Evolutionary conservation across 2,329 filamentous ascomycete genomes (phyloP).

Genomic region (Pseudopyrenochaeta lycopersici): DNA sequence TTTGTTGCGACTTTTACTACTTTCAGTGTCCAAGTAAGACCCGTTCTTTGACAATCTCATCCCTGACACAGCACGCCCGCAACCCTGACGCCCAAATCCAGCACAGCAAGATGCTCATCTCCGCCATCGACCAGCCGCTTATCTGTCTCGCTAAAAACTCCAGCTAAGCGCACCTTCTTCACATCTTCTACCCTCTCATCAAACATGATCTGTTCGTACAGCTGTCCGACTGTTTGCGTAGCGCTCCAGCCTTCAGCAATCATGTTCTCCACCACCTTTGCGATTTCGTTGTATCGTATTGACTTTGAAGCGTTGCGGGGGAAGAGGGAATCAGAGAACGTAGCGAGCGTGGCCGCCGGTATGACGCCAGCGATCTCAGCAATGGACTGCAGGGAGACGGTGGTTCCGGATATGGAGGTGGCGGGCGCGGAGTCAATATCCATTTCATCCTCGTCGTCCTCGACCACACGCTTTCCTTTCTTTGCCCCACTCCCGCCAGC

Average conservation of each 20-base stretch:
- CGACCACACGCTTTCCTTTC: slow-evolving; percentile 56
- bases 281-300: slow-evolving; percentile 73
- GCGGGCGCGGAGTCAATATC: slow-evolving; percentile 48
- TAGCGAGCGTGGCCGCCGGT: slow-evolving; percentile 75
- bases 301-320: slow-evolving; percentile 60
- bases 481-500: slow-evolving; percentile 29
- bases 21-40: not conserved
- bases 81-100: slow-evolving; percentile 85
- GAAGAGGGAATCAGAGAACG: slow-evolving; percentile 77
- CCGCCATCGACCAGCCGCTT: slow-evolving; percentile 94
- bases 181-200: slow-evolving; percentile 84
- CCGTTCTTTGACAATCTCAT: not conserved
- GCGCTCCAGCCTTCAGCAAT: slow-evolving; percentile 98
- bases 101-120: slow-evolving; percentile 90
- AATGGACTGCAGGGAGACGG: slow-evolving; percentile 75
- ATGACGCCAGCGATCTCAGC: slow-evolving; percentile 98
- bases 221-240: slow-evolving; percentile 82
- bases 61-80: slow-evolving; percentile 71
- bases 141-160: slow-evolving; percentile 91
- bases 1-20: not conserved
- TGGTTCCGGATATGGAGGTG: slow-evolving; percentile 15
- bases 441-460: slow-evolving; percentile 62
- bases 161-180: slow-evolving; percentile 89
- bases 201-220: slow-evolving; percentile 83
- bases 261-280: slow-evolving; percentile 85